Evolutionary conservation across 345 rosid genomes (phyloP).

Genomic region (Acer yangbiense): DNA sequence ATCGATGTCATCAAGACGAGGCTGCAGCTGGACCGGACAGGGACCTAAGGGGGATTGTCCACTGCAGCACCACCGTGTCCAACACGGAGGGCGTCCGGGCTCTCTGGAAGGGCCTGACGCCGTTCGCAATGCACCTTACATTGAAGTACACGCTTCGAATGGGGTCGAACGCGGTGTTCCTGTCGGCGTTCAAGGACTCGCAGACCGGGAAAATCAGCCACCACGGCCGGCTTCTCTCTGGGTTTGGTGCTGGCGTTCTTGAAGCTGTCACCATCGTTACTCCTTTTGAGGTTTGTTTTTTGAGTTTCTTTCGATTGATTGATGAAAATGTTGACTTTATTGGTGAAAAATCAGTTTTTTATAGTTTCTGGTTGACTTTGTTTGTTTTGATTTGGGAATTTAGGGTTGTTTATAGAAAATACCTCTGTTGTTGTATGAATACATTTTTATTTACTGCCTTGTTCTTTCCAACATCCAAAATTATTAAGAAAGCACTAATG

Average conservation of each 20-base stretch:
- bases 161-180: slow-evolving; percentile 89
- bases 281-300: slow-evolving; percentile 74
- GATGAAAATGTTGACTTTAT: not conserved
- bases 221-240: slow-evolving; percentile 61
- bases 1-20: slow-evolving; percentile 93
- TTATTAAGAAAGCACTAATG: not conserved
- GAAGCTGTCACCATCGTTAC: slow-evolving; percentile 93
- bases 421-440: not conserved
- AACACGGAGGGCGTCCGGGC: slow-evolving; percentile 80
- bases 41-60: slow-evolving; percentile 76
- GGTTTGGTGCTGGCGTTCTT: slow-evolving; percentile 95
- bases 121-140: slow-evolving; percentile 92
- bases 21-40: slow-evolving; percentile 75
- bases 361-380: not conserved
- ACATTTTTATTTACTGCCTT: not conserved
- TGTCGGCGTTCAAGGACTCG: slow-evolving; percentile 74
- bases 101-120: slow-evolving; percentile 92
- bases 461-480: not conserved
- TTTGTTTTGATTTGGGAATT: not conserved
- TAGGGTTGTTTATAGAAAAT: not conserved
- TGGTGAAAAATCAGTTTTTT: not conserved
- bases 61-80: slow-evolving; percentile 73
- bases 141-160: slow-evolving; percentile 86
- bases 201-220: slow-evolving; percentile 70
- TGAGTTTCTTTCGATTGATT: not conserved